Evolutionary conservation across 2,329 filamentous ascomycete genomes (phyloP).

Genomic region (Fusarium liriodendri): DNA sequence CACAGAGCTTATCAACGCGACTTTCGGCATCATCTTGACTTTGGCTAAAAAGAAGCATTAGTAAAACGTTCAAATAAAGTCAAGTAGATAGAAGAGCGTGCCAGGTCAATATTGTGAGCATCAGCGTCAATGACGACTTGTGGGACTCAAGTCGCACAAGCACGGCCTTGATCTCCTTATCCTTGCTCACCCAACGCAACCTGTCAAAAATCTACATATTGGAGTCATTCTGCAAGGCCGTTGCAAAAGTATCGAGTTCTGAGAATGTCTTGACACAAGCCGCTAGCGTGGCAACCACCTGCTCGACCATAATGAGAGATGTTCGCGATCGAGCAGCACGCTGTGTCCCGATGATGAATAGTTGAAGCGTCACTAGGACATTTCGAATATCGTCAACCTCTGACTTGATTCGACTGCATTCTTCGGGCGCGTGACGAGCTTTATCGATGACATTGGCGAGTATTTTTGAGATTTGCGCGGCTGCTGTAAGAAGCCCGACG

Average conservation of each 20-base stretch:
- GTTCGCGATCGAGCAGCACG: conserved; percentile 3
- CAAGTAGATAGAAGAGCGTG: neutral
- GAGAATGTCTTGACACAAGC: conserved; percentile 18
- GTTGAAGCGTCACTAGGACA: neutral
- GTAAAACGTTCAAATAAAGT: neutral
- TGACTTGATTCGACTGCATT: conserved; percentile 1
- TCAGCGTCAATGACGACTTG: conserved; percentile 11
- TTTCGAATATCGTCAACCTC: conserved; percentile 7
- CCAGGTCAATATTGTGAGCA: conserved; percentile 19
- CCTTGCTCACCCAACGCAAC: conserved; percentile 6
- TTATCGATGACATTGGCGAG: conserved; percentile 13
- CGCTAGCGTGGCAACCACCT: conserved; percentile 16
- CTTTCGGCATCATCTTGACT: conserved; percentile 15
- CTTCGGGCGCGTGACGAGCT: conserved; percentile 13
- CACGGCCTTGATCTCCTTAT: conserved; percentile 8
- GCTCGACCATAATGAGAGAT: conserved; percentile 21
- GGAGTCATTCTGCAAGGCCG: neutral
- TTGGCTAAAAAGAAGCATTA: neutral
- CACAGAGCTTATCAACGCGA: conserved; percentile 12
- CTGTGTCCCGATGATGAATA: neutral
- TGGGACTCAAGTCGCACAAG: conserved; percentile 18
- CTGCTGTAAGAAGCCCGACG: conserved; percentile 10
- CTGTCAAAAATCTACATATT: conserved; percentile 1
- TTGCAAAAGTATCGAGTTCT: neutral
- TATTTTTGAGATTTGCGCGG: conserved; percentile 9